These are phyloP conservation scores for Nymphaea colorata DNA, from an alignment of 164 flowering plant species.

Conservation along the genomic window DNA sequence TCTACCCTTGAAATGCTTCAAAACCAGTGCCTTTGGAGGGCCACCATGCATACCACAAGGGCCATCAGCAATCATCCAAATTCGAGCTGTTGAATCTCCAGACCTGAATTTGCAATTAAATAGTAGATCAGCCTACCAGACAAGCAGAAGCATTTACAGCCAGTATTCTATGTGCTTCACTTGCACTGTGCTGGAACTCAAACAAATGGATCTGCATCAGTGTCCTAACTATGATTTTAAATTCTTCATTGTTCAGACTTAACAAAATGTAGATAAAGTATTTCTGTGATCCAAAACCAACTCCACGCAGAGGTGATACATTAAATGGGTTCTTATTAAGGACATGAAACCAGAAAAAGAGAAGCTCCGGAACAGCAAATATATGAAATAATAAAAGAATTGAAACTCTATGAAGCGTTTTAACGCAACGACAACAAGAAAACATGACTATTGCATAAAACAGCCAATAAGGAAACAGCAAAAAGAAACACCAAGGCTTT, in stretches of 20 bases:
- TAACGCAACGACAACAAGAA: background rate
- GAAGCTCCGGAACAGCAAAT: too few relatives aligned
- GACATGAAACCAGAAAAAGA: too few relatives aligned
- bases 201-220: too few relatives aligned
- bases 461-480: background rate
- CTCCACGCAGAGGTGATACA: too few relatives aligned
- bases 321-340: too few relatives aligned
- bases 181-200: too few relatives aligned
- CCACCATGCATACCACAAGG: conserved; percentile 43
- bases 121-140: background rate
- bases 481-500: background rate
- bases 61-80: conserved; percentile 77
- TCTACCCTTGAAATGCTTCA: conserved; percentile 84
- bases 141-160: background rate
- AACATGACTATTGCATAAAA: background rate
- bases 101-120: conserved; percentile 33
- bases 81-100: conserved; percentile 96
- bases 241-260: too few relatives aligned
- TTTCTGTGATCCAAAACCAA: too few relatives aligned
- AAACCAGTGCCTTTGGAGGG: conserved; percentile 45
- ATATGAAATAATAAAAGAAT: too few relatives aligned
- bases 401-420: background rate
- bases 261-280: too few relatives aligned
- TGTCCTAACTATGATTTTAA: too few relatives aligned
- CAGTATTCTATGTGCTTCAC: background rate